Conservation (phyloP, 768 basidiomycete genomes). For the Dioszegia aurantiaca region DNA sequence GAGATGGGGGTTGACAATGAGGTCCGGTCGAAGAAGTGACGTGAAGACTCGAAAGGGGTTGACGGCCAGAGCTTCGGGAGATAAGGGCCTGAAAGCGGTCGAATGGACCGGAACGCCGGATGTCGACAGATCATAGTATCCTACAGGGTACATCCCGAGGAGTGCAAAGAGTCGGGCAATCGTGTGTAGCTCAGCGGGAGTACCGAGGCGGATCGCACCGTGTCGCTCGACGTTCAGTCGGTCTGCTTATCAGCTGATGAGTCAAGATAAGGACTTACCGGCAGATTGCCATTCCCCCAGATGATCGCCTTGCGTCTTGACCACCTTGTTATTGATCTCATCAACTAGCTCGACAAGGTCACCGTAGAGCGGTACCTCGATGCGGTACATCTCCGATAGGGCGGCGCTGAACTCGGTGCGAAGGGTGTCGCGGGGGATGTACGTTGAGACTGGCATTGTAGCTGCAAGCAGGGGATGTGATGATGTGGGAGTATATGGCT, state of each 20-base stretch:
- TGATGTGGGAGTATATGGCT: too few species aligned
- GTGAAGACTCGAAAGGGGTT: slow-evolving; percentile 50
- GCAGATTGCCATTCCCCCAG: slow-evolving; percentile 26
- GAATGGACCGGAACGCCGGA: slow-evolving; percentile 45
- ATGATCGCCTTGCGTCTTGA: slow-evolving; percentile 6
- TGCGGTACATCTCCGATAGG: slow-evolving; percentile 39
- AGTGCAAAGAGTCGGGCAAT: slow-evolving; percentile 36
- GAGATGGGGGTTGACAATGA: slow-evolving; percentile 30
- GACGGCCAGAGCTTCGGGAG: slow-evolving; percentile 23
- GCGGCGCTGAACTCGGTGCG: slow-evolving; percentile 32
- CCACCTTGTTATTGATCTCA: slow-evolving; percentile 30
- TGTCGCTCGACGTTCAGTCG: slow-evolving; percentile 45
- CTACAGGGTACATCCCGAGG: slow-evolving; percentile 46
- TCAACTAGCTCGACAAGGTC: slow-evolving; percentile 43
- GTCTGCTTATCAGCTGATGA: slow-evolving; percentile 17
- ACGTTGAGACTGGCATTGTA: slow-evolving; percentile 6
- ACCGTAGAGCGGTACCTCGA: slow-evolving; percentile 48
- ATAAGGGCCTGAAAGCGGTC: slow-evolving; percentile 44
- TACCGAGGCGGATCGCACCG: slow-evolving; percentile 47
- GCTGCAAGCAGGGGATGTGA: background rate
- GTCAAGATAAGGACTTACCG: slow-evolving; percentile 15
- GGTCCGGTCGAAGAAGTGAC: slow-evolving; percentile 38
- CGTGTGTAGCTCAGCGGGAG: slow-evolving; percentile 29
- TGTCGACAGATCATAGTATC: slow-evolving; percentile 48
- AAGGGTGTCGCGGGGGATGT: slow-evolving; percentile 18